Conservation (phyloP, 176 grass and related monocot genomes). For the Oryza meyeriana region DNA sequence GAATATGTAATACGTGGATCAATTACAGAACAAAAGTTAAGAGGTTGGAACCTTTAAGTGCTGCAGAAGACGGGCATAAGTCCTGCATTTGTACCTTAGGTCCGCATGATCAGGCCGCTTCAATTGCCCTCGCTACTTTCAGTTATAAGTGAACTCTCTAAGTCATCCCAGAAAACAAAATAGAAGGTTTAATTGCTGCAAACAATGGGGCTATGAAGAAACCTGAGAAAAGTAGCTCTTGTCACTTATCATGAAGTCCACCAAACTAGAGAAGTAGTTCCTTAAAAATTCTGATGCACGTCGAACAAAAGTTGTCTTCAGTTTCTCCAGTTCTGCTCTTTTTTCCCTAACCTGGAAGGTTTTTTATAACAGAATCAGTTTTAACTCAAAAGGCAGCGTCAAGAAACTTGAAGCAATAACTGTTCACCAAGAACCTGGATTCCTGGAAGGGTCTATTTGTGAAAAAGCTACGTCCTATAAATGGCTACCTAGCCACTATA, state of each 20-base stretch:
- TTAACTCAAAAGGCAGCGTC: background rate
- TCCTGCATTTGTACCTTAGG: constrained; percentile 97
- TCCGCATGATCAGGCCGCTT: constrained; percentile 99
- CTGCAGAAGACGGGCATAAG: constrained; percentile 96
- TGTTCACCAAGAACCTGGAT: background rate
- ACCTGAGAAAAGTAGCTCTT: constrained; percentile 99
- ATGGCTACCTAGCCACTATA: background rate
- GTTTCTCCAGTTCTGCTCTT: constrained; percentile 73
- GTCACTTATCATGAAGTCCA: constrained; percentile 98
- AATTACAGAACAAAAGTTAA: constrained; percentile 13
- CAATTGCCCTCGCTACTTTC: constrained; percentile 80
- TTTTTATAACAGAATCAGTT: background rate
- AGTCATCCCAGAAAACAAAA: constrained; percentile 31
- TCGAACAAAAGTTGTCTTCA: constrained; percentile 84
- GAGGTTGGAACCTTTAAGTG: constrained; percentile 78
- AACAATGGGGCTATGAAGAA: constrained; percentile 11
- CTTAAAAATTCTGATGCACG: constrained; percentile 89
- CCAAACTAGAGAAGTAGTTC: constrained; percentile 95
- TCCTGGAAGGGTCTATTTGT: background rate
- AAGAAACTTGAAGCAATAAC: constrained; percentile 14
- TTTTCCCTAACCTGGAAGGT: constrained; percentile 72
- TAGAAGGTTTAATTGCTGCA: background rate
- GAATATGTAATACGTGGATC: constrained; percentile 17
- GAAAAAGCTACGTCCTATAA: background rate
- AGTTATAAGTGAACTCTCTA: constrained; percentile 45